phyloP scores from a whole-genome alignment of 2,329 filamentous ascomycete genomes.

The Chaetomiaceae sp. region DNA sequence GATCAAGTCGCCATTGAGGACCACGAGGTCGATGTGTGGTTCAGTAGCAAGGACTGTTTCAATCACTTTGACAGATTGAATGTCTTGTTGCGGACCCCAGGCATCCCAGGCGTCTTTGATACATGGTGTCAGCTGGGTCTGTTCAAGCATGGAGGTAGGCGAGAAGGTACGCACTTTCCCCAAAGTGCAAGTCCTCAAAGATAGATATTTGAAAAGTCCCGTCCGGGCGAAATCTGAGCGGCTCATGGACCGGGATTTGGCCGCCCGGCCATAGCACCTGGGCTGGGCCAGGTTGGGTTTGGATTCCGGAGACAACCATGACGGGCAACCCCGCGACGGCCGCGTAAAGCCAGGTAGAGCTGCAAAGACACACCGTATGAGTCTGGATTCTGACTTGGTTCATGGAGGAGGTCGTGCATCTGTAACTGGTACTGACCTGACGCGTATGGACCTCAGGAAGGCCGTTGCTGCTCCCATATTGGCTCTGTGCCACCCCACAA shows the following conservation, averaged over 20 bases:
- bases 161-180: constrained; percentile 46
- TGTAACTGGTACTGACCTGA: no score
- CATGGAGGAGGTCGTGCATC: no score
- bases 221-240: constrained; percentile 33
- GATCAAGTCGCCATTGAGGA: constrained; percentile 58
- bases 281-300: not conserved
- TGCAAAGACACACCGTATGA: no score
- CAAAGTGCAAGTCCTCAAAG: constrained; percentile 66
- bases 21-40: constrained; percentile 41
- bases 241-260: not conserved
- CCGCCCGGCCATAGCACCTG: not conserved
- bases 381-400: no score
- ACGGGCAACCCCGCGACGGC: no score
- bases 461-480: no score
- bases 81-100: constrained; percentile 35
- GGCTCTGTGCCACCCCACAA: no score
- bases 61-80: constrained; percentile 32
- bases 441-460: no score
- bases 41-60: constrained; percentile 31
- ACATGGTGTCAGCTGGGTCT: not conserved
- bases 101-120: constrained; percentile 34
- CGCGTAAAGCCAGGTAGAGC: no score
- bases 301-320: no score
- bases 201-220: constrained; percentile 50
- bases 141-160: not conserved